phyloP scores from a whole-genome alignment of 2,329 filamentous ascomycete genomes.

The Lasiodiplodia gonubiensis region DNA sequence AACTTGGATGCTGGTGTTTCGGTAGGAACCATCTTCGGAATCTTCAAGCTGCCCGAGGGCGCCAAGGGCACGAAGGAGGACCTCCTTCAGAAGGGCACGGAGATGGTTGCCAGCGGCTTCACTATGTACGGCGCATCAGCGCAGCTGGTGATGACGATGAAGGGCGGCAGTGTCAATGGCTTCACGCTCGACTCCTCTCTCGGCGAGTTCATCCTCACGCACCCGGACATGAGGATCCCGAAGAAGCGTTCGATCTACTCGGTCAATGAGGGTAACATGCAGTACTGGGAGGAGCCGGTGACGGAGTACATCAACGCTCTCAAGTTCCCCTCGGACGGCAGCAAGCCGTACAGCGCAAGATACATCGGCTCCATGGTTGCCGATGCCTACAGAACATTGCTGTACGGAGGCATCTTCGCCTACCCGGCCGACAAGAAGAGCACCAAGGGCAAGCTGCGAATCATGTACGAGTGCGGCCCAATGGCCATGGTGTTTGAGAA shows the following conservation, averaged over 20 bases:
- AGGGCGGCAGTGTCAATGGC: slow-evolving; percentile 87
- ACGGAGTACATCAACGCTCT: slow-evolving; percentile 88
- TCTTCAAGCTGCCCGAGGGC: slow-evolving; percentile 85
- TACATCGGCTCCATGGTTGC: slow-evolving; percentile 99
- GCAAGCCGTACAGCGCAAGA: slow-evolving; percentile 90
- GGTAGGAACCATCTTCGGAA: slow-evolving; percentile 94
- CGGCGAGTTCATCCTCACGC: slow-evolving; percentile 97
- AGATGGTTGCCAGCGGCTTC: slow-evolving; percentile 94
- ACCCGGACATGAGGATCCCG: slow-evolving; percentile 91
- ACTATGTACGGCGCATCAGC: slow-evolving; percentile 99
- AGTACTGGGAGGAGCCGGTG: slow-evolving; percentile 92
- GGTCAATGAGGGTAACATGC: slow-evolving; percentile 96
- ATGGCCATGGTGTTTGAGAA: slow-evolving; percentile 99
- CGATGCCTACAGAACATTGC: slow-evolving; percentile 91
- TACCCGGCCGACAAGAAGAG: slow-evolving; percentile 98
- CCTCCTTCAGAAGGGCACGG: slow-evolving; percentile 85
- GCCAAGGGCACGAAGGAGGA: slow-evolving; percentile 80
- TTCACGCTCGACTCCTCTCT: slow-evolving; percentile 97
- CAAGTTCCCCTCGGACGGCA: slow-evolving; percentile 75
- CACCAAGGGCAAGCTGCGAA: slow-evolving; percentile 96
- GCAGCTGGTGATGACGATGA: slow-evolving; percentile 97
- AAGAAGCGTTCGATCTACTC: slow-evolving; percentile 86
- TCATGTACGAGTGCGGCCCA: slow-evolving; percentile 96
- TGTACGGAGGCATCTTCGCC: slow-evolving; percentile 97
- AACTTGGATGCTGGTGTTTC: slow-evolving; percentile 98